phyloP scores from a whole-genome alignment of 1,139 yeast species.

The Debaryomyces udenii region DNA sequence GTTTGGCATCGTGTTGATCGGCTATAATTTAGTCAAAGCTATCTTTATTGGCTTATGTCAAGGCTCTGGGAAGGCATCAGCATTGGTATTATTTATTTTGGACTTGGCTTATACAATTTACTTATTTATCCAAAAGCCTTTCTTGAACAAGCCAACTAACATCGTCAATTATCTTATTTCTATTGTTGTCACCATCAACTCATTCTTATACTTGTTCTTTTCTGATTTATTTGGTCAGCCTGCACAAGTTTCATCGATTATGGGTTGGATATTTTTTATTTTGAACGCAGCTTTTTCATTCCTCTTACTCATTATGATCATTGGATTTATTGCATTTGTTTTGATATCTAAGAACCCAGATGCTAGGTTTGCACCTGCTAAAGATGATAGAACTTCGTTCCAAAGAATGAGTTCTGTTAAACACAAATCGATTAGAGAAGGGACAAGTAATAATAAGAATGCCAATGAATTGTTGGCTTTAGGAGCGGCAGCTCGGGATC shows the following conservation, averaged over 20 bases:
- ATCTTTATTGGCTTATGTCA: slow-evolving; percentile 72
- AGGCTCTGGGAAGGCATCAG: slow-evolving; percentile 69
- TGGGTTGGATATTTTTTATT: slow-evolving; percentile 82
- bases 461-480: slow-evolving; percentile 66
- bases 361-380: slow-evolving; percentile 79
- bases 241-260: slow-evolving; percentile 65
- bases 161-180: slow-evolving; percentile 65
- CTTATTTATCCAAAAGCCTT: slow-evolving; percentile 63
- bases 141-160: slow-evolving; percentile 73
- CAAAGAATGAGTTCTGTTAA: slow-evolving; percentile 56
- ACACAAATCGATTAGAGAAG: slow-evolving; percentile 18
- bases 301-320: slow-evolving; percentile 60
- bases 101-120: slow-evolving; percentile 65
- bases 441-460: slow-evolving; percentile 19
- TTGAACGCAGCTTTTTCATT: slow-evolving; percentile 78
- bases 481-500: slow-evolving; percentile 74
- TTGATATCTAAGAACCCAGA: slow-evolving; percentile 76
- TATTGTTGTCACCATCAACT: slow-evolving; percentile 65
- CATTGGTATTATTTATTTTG: slow-evolving; percentile 62
- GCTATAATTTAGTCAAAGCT: slow-evolving; percentile 59
- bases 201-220: slow-evolving; percentile 73
- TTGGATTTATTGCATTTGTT: slow-evolving; percentile 59
- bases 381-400: slow-evolving; percentile 82
- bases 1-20: slow-evolving; percentile 66
- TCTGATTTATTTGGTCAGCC: slow-evolving; percentile 73